Evolutionary conservation across 108 stramenopile genomes (phyloP), one percentile per base, ranked within the genome.

Genomic region (Cyclotella atomus): DNA sequence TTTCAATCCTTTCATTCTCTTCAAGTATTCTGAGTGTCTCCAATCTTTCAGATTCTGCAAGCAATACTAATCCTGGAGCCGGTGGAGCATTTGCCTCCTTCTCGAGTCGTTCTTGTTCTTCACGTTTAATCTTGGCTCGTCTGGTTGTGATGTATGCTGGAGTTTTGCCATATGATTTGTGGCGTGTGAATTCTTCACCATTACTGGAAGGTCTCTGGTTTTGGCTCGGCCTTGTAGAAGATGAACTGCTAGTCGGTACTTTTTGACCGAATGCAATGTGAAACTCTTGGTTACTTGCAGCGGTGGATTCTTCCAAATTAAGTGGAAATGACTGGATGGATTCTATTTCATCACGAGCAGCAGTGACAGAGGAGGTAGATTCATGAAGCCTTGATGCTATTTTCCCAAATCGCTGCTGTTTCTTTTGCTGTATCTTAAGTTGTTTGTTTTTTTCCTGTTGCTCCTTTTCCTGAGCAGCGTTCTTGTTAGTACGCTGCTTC

Each of bases 91-190:
- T 75, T 43, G 59, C 54, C 65, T 68, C 36, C 3, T 61, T 35
- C 8, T 25, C 3, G 4, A 47, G 30, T 16, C 59, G 38, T 29
- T 73, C 81, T 52, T 75, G 61, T 62, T 74, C 73, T 59, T 79
- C 68, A 23, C 45, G 65, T 59, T 82, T 72, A 12, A 82, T 65
- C 33, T 56, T 78, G 25, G 57, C 71, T 68, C 57, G 71, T 46
- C 81, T 61, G 16, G 78, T 46, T 9, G 60, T 59, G 24, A 82
- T 67, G 47, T 82, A 82, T 19, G 21, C 59, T 1, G 81, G 81
- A 59, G 77, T 65, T 53, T 79, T 78, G 19, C 81, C 81, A 3
- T 63, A 82, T 30, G 81, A 82, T 61, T 75, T 82, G 65, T 77
- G 76, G 27, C 30, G 60, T 8, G 15, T 24, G 33, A 25, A 46